Evolutionary conservation across 345 rosid genomes (phyloP).

Genomic region (Citropsis articulata): DNA sequence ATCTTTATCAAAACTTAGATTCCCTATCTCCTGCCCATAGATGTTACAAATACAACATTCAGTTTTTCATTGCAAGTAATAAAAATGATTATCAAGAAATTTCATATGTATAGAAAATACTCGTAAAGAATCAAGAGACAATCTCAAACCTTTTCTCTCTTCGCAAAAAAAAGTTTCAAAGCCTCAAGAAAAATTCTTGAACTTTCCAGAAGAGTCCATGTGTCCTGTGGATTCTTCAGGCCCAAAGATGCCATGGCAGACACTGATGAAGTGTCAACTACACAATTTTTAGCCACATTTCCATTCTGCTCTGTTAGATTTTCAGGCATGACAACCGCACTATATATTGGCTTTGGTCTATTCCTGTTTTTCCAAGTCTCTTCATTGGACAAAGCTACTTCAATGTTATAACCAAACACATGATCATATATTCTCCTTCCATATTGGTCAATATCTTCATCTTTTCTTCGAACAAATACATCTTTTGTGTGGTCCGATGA

Average conservation of each 20-base stretch:
- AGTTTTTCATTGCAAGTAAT: neutral
- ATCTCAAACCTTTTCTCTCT: conserved; percentile 68
- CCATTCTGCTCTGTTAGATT: conserved; percentile 61
- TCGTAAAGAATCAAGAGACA: conserved; percentile 4
- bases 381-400: conserved; percentile 85
- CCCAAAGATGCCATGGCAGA: conserved; percentile 89
- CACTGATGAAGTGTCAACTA: conserved; percentile 33
- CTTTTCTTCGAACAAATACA: conserved; percentile 63
- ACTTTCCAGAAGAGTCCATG: conserved; percentile 84
- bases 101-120: conserved; percentile 2
- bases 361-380: conserved; percentile 92
- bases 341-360: conserved; percentile 80
- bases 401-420: conserved; percentile 94
- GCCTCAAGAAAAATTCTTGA: conserved; percentile 83
- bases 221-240: conserved; percentile 93
- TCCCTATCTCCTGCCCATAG: conserved; percentile 74
- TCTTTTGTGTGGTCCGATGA: conserved; percentile 67
- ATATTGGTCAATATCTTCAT: conserved; percentile 79
- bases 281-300: conserved; percentile 36
- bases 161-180: conserved; percentile 62
- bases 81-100: neutral
- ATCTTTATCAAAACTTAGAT: conserved; percentile 93
- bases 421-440: conserved; percentile 96
- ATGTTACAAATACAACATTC: conserved; percentile 3
- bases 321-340: conserved; percentile 57